These are phyloP conservation scores for Pyrenopolyporus hunteri DNA, from an alignment of 495 filamentous ascomycete genomes.

Conservation along the genomic window DNA sequence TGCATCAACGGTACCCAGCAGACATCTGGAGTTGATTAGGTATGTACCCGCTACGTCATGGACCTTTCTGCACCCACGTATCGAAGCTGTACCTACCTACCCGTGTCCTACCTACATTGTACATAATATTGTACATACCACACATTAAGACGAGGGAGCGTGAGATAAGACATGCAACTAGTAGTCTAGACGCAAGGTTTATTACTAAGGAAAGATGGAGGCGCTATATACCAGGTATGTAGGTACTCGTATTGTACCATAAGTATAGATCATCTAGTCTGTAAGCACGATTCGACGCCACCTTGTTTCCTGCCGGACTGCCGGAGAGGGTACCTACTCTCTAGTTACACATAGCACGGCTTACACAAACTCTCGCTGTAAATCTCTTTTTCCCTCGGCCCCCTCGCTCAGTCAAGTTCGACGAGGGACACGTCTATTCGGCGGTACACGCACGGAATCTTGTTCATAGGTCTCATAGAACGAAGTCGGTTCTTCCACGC, in stretches of 20 bases:
- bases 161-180: too few species aligned
- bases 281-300: background rate
- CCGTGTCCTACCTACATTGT: too few species aligned
- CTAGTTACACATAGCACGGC: slow-evolving; percentile 8
- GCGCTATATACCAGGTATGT: background rate
- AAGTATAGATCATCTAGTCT: background rate
- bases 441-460: background rate
- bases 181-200: too few species aligned
- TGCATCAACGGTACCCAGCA: too few species aligned
- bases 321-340: slow-evolving; percentile 27
- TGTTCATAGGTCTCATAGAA: background rate
- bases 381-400: background rate
- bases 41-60: too few species aligned
- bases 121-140: too few species aligned
- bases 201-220: too few species aligned
- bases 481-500: background rate
- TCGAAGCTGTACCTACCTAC: too few species aligned
- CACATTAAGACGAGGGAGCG: too few species aligned
- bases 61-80: too few species aligned
- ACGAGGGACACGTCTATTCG: background rate
- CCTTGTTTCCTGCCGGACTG: slow-evolving; percentile 15
- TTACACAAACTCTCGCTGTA: slow-evolving; percentile 9
- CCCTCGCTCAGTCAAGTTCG: background rate
- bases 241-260: background rate
- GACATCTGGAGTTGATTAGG: too few species aligned